Evolutionary conservation across 2,329 filamentous ascomycete genomes (phyloP).

Genomic region (Alternaria gansuensis): DNA sequence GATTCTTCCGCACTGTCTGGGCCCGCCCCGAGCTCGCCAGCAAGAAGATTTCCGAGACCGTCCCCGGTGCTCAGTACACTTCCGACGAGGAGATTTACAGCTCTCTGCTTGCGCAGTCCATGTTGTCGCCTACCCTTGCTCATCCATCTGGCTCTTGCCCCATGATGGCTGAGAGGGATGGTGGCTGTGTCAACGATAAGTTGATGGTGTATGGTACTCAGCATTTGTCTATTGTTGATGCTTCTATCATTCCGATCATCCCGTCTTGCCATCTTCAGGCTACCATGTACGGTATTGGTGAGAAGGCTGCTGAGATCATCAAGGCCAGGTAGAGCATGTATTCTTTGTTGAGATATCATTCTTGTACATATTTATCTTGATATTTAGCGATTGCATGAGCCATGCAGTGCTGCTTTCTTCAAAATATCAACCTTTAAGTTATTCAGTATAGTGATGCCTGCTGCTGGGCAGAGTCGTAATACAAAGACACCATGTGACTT

Average conservation of each 20-base stretch:
- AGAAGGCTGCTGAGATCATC: conserved; percentile 49
- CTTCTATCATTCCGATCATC: conserved; percentile 45
- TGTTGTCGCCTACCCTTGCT: conserved; percentile 39
- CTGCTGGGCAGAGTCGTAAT: neutral
- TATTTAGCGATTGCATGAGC: neutral
- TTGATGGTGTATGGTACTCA: conserved; percentile 44
- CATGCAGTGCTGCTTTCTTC: neutral
- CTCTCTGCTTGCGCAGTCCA: conserved; percentile 29
- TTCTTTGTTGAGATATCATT: neutral
- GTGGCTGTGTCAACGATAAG: conserved; percentile 42
- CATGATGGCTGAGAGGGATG: conserved; percentile 38
- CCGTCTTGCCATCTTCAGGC: conserved; percentile 43
- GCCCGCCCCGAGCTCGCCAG: conserved; percentile 37
- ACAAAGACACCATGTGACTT: too few species aligned
- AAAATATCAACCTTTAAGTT: neutral
- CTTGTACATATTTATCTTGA: conserved; percentile 15
- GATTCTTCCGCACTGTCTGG: conserved; percentile 47
- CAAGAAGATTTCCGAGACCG: conserved; percentile 35
- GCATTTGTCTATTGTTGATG: conserved; percentile 43
- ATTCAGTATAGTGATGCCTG: neutral
- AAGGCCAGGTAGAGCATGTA: conserved; percentile 29
- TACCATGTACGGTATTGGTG: conserved; percentile 46
- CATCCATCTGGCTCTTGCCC: conserved; percentile 46
- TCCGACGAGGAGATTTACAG: conserved; percentile 37
- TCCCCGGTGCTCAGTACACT: conserved; percentile 35